Conservation (phyloP, 139 green algal species). For the Haematococcus lacustris region DNA sequence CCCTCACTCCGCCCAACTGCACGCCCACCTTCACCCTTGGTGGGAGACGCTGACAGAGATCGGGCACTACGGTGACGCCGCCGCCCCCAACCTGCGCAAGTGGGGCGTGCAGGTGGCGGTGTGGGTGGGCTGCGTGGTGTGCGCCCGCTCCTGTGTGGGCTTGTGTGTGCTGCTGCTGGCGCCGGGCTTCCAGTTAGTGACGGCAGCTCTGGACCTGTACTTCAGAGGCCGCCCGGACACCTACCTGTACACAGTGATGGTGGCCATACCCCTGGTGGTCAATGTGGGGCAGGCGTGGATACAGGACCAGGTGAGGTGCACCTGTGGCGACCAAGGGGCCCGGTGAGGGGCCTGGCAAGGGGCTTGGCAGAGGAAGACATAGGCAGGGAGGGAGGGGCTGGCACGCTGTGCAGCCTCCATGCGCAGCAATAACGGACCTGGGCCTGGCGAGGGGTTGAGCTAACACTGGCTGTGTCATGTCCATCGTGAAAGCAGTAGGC, state of each 20-base stretch:
- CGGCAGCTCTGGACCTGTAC: conserved; percentile 10
- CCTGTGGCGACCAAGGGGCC: neutral
- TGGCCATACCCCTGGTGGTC: conserved; percentile 28
- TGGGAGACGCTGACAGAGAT: conserved; percentile 18
- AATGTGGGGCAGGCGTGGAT: conserved; percentile 40
- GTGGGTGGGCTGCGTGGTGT: conserved; percentile 30
- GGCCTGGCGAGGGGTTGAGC: too few species aligned
- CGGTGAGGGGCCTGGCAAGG: neutral
- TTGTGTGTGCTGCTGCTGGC: conserved; percentile 10
- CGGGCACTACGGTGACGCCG: conserved; percentile 14
- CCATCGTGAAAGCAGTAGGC: neutral
- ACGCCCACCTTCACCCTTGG: neutral
- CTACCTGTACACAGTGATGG: conserved; percentile 23
- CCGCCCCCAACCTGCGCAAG: conserved; percentile 1
- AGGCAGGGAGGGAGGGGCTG: too few species aligned
- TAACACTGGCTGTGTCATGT: too few species aligned
- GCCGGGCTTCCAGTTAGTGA: conserved; percentile 1
- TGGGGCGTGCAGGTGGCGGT: conserved; percentile 19
- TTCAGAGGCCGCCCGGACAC: conserved; percentile 14
- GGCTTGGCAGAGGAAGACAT: too few species aligned
- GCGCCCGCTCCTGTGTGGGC: conserved; percentile 26
- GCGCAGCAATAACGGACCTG: neutral
- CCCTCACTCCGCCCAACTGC: too few species aligned
- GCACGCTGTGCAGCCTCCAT: neutral
- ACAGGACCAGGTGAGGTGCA: conserved; percentile 30